These are phyloP conservation scores for Colletotrichum magnum DNA, from an alignment of 2,329 filamentous ascomycete species.

Conservation along the genomic window DNA sequence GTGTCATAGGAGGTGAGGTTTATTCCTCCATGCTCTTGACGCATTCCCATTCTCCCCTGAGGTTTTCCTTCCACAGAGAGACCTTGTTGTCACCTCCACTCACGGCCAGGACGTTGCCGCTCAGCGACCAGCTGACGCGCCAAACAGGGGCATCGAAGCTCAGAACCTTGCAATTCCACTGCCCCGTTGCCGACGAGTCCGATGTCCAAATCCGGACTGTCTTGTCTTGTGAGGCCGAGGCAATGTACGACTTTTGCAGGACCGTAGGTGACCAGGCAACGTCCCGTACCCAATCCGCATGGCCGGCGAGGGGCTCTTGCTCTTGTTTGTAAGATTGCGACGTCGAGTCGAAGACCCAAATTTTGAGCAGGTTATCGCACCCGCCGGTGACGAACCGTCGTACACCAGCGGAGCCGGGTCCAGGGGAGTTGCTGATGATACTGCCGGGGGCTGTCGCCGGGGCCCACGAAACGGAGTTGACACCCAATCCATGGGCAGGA, in stretches of 20 bases:
- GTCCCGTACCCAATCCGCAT: conserved; percentile 97
- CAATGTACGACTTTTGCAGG: conserved; percentile 96
- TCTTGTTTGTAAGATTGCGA: conserved; percentile 74
- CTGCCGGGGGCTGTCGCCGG: conserved; percentile 87
- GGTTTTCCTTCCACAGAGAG: conserved; percentile 97
- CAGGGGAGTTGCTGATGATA: conserved; percentile 80
- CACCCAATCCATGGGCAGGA: conserved; percentile 91
- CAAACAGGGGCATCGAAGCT: conserved; percentile 92
- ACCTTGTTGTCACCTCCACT: conserved; percentile 97
- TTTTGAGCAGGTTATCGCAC: conserved; percentile 92
- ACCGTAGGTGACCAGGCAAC: conserved; percentile 98
- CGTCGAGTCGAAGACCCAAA: conserved; percentile 86
- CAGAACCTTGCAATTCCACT: conserved; percentile 89
- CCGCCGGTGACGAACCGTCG: conserved; percentile 94
- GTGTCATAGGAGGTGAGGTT: conserved; percentile 31
- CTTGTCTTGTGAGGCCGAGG: conserved; percentile 95
- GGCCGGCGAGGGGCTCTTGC: conserved; percentile 78
- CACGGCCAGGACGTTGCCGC: conserved; percentile 95
- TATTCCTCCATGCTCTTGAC: conserved; percentile 97
- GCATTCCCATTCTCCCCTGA: conserved; percentile 96
- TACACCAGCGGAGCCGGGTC: conserved; percentile 72
- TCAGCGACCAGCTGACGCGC: conserved; percentile 98
- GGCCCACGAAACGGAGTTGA: conserved; percentile 97
- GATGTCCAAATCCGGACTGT: conserved; percentile 97
- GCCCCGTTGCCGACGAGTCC: conserved; percentile 73